These are phyloP conservation scores for Moringa oleifera DNA, from an alignment of 345 rosid species.

Conservation along the genomic window DNA sequence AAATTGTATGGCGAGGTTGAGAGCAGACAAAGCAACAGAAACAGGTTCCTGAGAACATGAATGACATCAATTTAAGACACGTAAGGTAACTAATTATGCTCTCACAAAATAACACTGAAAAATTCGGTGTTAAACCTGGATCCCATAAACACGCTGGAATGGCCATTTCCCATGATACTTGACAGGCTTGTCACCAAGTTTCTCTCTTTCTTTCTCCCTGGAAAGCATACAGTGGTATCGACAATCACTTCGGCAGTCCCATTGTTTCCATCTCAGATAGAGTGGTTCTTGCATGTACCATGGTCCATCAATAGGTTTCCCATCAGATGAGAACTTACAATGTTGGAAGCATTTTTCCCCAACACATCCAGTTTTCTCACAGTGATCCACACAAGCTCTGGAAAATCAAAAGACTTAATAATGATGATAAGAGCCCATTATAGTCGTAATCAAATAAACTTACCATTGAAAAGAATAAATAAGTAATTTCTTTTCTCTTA, in stretches of 20 bases:
- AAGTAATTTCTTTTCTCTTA: background rate
- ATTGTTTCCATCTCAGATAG: constrained; percentile 78
- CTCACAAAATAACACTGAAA: constrained; percentile 6
- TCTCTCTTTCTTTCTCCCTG: constrained; percentile 71
- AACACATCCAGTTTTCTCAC: constrained; percentile 80
- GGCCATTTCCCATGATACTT: constrained; percentile 95
- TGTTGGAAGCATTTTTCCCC: constrained; percentile 75
- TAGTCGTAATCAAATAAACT: background rate
- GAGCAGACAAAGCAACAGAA: constrained; percentile 76
- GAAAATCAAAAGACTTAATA: constrained; percentile 14
- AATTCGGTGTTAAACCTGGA: constrained; percentile 41
- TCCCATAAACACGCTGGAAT: constrained; percentile 65
- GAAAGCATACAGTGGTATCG: constrained; percentile 74
- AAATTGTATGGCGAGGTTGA: constrained; percentile 76
- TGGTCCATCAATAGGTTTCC: constrained; percentile 67
- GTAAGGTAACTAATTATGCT: background rate
- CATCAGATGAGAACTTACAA: constrained; percentile 86
- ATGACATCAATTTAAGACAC: background rate
- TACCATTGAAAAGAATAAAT: background rate
- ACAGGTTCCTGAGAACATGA: constrained; percentile 59
- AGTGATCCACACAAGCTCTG: constrained; percentile 70
- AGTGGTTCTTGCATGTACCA: constrained; percentile 93
- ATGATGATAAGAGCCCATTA: constrained; percentile 2
- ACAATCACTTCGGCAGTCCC: constrained; percentile 79
- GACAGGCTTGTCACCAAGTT: constrained; percentile 58